These are phyloP conservation scores for Epichloe scottii DNA, from an alignment of 2,329 filamentous ascomycete genomes.

Conservation along the genomic window DNA sequence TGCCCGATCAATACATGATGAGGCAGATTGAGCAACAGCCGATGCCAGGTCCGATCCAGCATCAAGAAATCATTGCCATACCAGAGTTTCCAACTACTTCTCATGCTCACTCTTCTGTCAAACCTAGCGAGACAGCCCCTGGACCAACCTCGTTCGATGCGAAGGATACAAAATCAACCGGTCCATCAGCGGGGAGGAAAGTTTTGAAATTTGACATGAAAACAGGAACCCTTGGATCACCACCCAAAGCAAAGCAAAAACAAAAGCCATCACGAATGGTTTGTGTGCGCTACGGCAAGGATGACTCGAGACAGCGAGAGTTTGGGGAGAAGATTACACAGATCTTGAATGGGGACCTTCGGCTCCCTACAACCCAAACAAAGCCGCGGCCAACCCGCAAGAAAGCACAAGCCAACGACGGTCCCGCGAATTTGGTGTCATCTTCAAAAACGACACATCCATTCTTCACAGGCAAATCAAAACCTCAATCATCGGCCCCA, in stretches of 20 bases:
- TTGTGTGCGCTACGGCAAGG: conserved; percentile 45
- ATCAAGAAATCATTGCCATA: neutral
- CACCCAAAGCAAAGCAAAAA: conserved; percentile 39
- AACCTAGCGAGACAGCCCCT: neutral
- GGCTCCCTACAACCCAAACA: conserved; percentile 13
- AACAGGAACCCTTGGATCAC: conserved; percentile 50
- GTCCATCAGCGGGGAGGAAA: conserved; percentile 23
- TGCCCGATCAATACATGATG: neutral
- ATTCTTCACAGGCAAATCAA: conserved; percentile 28
- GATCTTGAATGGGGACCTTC: conserved; percentile 36
- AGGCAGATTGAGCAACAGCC: neutral
- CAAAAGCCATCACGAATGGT: conserved; percentile 30
- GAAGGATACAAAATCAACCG: neutral
- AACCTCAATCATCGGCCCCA: conserved; percentile 12
- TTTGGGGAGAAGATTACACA: conserved; percentile 50
- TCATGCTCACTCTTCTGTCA: neutral
- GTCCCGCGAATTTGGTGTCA: conserved; percentile 8
- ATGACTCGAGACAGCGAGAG: conserved; percentile 28
- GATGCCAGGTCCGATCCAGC: neutral
- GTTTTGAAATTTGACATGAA: conserved; percentile 44
- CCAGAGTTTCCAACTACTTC: neutral
- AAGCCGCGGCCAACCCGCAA: conserved; percentile 1
- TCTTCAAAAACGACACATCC: conserved; percentile 26
- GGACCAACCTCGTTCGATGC: neutral
- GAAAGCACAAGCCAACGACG: neutral